phyloP scores from a whole-genome alignment of 2,329 filamentous ascomycete species.

The Fusarium sp. region DNA sequence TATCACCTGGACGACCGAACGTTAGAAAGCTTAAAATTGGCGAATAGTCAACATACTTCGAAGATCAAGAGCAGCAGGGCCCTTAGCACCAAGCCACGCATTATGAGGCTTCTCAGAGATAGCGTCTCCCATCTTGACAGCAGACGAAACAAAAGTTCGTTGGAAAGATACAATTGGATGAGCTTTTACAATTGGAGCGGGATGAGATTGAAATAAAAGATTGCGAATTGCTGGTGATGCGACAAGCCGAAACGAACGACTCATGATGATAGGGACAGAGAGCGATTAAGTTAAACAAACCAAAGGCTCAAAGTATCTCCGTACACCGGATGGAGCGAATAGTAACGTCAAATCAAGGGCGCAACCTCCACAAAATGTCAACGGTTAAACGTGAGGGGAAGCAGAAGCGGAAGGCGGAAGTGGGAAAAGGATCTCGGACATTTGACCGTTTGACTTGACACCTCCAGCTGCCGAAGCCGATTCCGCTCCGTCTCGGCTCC shows the following conservation, averaged over 20 bases:
- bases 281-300: neutral
- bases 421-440: neutral
- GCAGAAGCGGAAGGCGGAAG: neutral
- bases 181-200: neutral
- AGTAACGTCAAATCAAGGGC: constrained; percentile 8
- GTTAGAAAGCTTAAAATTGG: constrained; percentile 30
- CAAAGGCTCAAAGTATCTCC: constrained; percentile 9
- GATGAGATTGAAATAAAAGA: neutral
- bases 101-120: constrained; percentile 38
- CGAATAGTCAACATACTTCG: constrained; percentile 49
- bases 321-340: constrained; percentile 11
- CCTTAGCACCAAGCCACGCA: constrained; percentile 54
- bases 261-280: constrained; percentile 14
- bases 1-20: constrained; percentile 54
- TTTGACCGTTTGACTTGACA: constrained; percentile 9
- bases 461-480: constrained; percentile 29
- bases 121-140: constrained; percentile 29
- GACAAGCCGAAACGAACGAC: constrained; percentile 12
- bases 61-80: constrained; percentile 54
- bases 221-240: constrained; percentile 4
- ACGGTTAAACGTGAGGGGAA: constrained; percentile 26
- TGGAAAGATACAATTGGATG: neutral
- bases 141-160: constrained; percentile 25
- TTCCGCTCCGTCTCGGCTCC: constrained; percentile 27
- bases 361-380: constrained; percentile 22